These are phyloP conservation scores for Corylus heterophylla DNA, from an alignment of 306 rosid genomes.

Conservation along the genomic window DNA sequence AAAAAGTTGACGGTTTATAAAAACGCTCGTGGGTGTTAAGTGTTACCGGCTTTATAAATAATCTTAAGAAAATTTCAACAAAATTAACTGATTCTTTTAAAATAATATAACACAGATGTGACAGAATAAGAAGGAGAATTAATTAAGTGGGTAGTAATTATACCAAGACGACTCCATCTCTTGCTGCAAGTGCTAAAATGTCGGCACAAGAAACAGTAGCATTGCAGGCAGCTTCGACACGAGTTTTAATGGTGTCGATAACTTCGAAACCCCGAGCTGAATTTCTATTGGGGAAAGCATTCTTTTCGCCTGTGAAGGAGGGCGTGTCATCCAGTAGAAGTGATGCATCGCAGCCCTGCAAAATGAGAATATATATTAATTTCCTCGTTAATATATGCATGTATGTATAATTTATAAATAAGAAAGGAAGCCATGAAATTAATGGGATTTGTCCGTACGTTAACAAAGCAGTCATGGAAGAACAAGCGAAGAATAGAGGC, in stretches of 20 bases:
- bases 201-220: slow-evolving; percentile 82
- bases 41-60: too few relatives aligned
- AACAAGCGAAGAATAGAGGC: slow-evolving; percentile 83
- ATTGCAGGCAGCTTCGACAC: slow-evolving; percentile 69
- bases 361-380: not conserved
- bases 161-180: slow-evolving; percentile 67
- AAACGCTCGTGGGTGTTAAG: too few relatives aligned
- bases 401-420: too few relatives aligned
- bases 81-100: too few relatives aligned
- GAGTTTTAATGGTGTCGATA: slow-evolving; percentile 64
- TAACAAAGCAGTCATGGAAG: slow-evolving; percentile 90
- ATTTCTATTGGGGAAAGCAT: slow-evolving; percentile 55
- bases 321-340: slow-evolving; percentile 63
- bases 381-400: too few relatives aligned
- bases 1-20: too few relatives aligned
- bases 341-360: slow-evolving; percentile 53
- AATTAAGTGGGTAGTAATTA: too few relatives aligned
- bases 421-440: too few relatives aligned
- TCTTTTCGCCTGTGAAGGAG: slow-evolving; percentile 68
- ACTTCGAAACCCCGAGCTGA: slow-evolving; percentile 72
- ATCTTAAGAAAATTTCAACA: too few relatives aligned
- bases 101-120: too few relatives aligned
- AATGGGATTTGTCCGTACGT: slow-evolving; percentile 23
- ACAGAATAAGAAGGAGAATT: too few relatives aligned
- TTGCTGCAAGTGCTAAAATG: slow-evolving; percentile 72